Evolutionary conservation across 345 rosid species (phyloP), one percentile per base, ranked within the genome.

Genomic region (Pistacia atlantica): DNA sequence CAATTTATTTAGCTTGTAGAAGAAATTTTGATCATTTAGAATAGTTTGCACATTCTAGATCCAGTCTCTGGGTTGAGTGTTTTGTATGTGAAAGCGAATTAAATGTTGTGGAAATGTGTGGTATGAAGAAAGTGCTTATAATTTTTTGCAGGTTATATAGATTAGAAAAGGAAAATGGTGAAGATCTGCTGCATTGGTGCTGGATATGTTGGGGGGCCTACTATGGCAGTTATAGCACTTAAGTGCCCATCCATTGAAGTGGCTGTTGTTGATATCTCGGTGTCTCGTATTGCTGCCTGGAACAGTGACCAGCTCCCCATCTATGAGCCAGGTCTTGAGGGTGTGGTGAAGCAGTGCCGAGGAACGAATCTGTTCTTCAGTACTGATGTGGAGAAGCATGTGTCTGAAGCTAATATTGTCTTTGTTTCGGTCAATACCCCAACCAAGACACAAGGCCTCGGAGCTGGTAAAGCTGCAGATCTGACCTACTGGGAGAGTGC

Each of bases 401-500:
- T 93, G 1, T 68, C 79, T 0, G 95, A 93, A 82, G 97, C 98
- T 62, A 90, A 93, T 77, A 93, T 93, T 37, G 97, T 93, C 72
- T 93, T 93, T 75, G 98, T 93, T 61, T 93, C 98, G 1, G 98
- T 93, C 73, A 93, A 93, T 83, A 93, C 98, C 65, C 98, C 98
- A 0, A 93, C 98, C 51, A 93, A 93, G 79, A 92, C 98, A 16
- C 87, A 85, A 38, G 98, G 98, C 75, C 92, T 93, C 52, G 98
- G 98, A 71, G 98, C 98, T 59, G 98, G 98, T 13, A 93, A 93
- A 78, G 98, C 98, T 75, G 98, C 98, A 9, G 98, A 93, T 77
- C 90, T 93, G 80, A 93, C 98, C 35, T 93, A 93, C 82, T 93
- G 98, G 98, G 98, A 93, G 85, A 93, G 98, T 64, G 98, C 98